Base-by-base conservation (phyloP, 2,329 filamentous ascomycete species). In the Penicillium frequentans region DNA sequence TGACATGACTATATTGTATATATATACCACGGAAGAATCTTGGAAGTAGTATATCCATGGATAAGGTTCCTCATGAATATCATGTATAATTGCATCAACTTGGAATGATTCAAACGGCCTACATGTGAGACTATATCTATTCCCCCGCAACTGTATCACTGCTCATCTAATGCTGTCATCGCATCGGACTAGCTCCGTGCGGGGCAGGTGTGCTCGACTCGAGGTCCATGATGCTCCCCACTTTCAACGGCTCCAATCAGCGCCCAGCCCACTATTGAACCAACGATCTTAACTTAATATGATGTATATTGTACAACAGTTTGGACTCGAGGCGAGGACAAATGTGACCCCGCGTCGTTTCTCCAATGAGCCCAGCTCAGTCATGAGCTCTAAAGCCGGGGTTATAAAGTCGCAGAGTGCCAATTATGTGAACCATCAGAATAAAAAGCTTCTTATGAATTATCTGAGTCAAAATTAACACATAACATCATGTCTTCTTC, bases 141-240 rank as follows among this genome's bases (percentile, higher is more conserved):
- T 39, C 10, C 14, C 9, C n/a, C 16, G 2, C 33, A 19, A 39
- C 9, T 10, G 2, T 19, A 39, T 39, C 16, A 39, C 16, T 39
- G 39, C 10, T 42, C 19, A 21, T 23, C 39, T 4, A 42, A 53
- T 51, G 51, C 21, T 27, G 31, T 50, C 48, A 49, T 49, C 3
- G 8, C 19, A 6, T 54, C 50, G 46, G 49, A 51, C 13, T n/a
- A 50, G 19, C 39, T 47, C 39, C 39, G 55, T 42, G 55, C 47
- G 50, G 47, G 50, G 55, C 47, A 46, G 16, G 26, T 45, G 49
- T 49, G n/a, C 54, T 56, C 54, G 54, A 56, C 42, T 56, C 54
- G 49, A 56, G 54, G 54, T 9, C 24, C 26, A 23, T 7, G n/a
- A 51, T 42, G 27, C 53, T 45, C 53, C 14, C 21, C 21, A 45